Percentiles rank a stretch among this genome's conserved stretches.
Conservation (phyloP, 2,329 filamentous ascomycete genomes). For the Monilinia vaccinii-corymbosi region DNA sequence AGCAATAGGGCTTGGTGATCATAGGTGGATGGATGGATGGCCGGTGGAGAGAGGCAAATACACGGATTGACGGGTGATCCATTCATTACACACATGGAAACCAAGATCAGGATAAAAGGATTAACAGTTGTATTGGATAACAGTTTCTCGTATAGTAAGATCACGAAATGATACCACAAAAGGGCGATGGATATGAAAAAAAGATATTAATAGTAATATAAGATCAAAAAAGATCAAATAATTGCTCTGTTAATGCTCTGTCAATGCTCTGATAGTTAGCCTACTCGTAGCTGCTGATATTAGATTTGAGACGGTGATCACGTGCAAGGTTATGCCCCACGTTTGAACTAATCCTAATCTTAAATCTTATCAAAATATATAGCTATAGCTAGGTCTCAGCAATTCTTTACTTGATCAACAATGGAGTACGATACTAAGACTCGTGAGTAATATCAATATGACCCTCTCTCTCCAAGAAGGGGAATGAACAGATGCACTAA, state of each 20-base stretch:
- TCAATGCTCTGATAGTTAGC: too few relatives aligned
- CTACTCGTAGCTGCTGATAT: too few relatives aligned
- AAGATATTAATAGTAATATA: too few relatives aligned
- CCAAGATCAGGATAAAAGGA: background rate
- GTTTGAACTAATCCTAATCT: too few relatives aligned
- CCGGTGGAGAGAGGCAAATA: too few relatives aligned
- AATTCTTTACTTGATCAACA: slow-evolving; percentile 3
- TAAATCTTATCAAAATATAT: too few relatives aligned
- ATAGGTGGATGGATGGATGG: background rate
- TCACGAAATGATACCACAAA: background rate
- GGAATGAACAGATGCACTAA: background rate
- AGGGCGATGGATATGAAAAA: background rate
- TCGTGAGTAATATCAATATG: slow-evolving; percentile 42
- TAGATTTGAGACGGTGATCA: too few relatives aligned
- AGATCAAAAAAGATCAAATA: too few relatives aligned
- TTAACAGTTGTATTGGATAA: background rate
- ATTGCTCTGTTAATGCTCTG: too few relatives aligned
- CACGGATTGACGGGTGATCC: background rate
- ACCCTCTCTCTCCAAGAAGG: slow-evolving; percentile 1
- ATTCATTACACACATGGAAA: too few relatives aligned
- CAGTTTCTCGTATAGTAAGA: background rate
- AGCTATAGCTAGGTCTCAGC: too few relatives aligned
- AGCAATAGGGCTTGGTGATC: background rate
- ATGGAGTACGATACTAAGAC: slow-evolving; percentile 73
- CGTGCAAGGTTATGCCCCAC: too few relatives aligned